Base-by-base conservation (phyloP, 176 grass and related monocot species). In the Pontederia crassipes region DNA sequence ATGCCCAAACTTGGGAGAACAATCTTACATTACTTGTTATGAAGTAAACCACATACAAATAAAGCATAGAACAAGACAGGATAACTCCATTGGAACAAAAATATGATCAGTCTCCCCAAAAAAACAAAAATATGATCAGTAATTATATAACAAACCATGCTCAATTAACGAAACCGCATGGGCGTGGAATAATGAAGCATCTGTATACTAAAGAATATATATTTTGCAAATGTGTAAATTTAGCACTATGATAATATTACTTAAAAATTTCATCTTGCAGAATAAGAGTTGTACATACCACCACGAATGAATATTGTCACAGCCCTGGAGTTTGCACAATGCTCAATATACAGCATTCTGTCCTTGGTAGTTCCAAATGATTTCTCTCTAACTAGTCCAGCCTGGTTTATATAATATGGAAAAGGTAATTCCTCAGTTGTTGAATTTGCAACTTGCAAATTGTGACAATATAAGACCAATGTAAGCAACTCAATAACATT, bases 241-340 rank as follows among this genome's bases (percentile, higher is more conserved):
- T 24, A 0, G 20, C 20, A 24, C 20, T 24, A 24, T 24, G 20
- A 24, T 24, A 24, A 24, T 24, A 24, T 24, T 24, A 24, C 20
- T 24, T 24, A 24, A 24, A 24, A 24, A 24, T 24, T 24, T 24
- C 20, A 24, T 24, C 20, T 24, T 1, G 20, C 0, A 40, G 32
- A 4, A 40, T 40, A 40, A 4, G 32, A 40, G 32, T 40, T 7
- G 6, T 40, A 40, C 81, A 73, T 85, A 97, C 81, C 84, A 45
- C 92, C 92, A 76, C 73, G 84, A 70, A 97, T 85, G 66, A 90
- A 90, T 50, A 96, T 85, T 26, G 92, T 96, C 18, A 90, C 86
- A 70, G 83, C 92, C 69, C 83, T 84, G 24, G 86, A 88, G 68
- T 96, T 90, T 46, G 86, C 86, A 85, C 92, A 87, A 8, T 80